Evolutionary conservation across 2,329 filamentous ascomycete species (phyloP), one percentile per base, ranked within the genome.

Genomic region (Xylariaceae sp.): DNA sequence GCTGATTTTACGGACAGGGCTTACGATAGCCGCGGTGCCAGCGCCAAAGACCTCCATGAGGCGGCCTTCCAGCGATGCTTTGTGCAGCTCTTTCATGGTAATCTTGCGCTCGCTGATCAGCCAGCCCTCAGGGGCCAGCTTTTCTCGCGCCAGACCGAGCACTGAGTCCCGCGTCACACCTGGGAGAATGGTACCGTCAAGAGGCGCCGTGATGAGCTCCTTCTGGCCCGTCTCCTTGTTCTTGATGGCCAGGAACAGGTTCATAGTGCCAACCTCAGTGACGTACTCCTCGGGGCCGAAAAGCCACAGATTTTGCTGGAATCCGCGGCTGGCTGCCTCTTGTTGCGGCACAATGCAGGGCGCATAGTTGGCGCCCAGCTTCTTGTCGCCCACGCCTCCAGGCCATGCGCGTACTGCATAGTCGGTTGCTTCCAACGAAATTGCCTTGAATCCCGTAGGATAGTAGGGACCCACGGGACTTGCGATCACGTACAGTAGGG

Each of bases 191-290:
- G 91, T 98, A 38, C 93, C 93, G 64, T 98, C 93, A 12, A 98
- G 77, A 18, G 93, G 93, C 29, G 91, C 89, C n/a, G 93, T 98
- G 57, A 96, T 65, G 39, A 98, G 79, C 72, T 96, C 90, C 61
- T 90, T 91, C 69, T 90, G 79, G 7, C 91, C 93, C 11, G 89
- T 93, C 64, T 87, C 76, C 74, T 87, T 87, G 72, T 94, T 82
- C 69, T 81, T 82, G 55, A 97, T 69, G 32, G 86, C 90, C 24
- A 85, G 84, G 60, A 97, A 98, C 64, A 98, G 82, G 70, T 98
- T 98, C 93, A 98, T 98, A 43, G 93, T 97, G 59, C 93, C 93
- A 42, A 96, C 93, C 68, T 98, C 93, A 35, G 93, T 98, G 44
- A 97, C 84, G 60, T 85, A 95, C 65, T 97, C 89, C 66, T 97